phyloP scores from a whole-genome alignment of 805 yeast genomes.

The Helenozyma rhizophorensis region DNA sequence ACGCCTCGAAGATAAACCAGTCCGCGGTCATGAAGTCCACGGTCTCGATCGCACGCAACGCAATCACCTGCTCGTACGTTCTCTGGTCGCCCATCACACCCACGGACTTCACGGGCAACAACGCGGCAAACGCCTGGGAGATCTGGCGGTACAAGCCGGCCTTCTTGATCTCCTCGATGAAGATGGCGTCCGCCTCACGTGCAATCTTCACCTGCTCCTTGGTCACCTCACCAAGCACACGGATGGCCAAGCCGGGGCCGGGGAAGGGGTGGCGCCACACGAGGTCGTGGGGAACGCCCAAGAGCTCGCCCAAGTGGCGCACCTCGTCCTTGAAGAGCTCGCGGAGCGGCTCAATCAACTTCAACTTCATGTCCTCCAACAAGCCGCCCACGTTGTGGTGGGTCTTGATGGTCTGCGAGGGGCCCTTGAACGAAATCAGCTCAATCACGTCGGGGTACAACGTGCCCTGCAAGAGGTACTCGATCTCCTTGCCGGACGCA shows the following conservation, averaged over 20 bases:
- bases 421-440: constrained; percentile 98
- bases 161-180: constrained; percentile 90
- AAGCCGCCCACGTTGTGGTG: constrained; percentile 99
- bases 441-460: constrained; percentile 98
- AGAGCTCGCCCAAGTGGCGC: constrained; percentile 87
- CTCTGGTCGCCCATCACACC: constrained; percentile 99
- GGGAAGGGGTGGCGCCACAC: constrained; percentile 99
- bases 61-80: constrained; percentile 98
- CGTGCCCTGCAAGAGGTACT: constrained; percentile 93
- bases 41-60: constrained; percentile 96
- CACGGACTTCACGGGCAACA: constrained; percentile 95
- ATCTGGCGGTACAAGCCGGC: constrained; percentile 91
- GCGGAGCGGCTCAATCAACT: constrained; percentile 96
- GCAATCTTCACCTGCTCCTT: constrained; percentile 92
- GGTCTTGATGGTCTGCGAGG: constrained; percentile 98
- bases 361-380: constrained; percentile 95
- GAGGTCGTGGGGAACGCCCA: constrained; percentile 93
- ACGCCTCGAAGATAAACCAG: constrained; percentile 92
- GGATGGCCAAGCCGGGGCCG: constrained; percentile 99
- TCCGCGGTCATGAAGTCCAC: constrained; percentile 99
- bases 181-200: constrained; percentile 93
- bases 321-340: constrained; percentile 99
- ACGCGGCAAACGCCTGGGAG: constrained; percentile 96
- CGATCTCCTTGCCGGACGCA: constrained; percentile 82
- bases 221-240: constrained; percentile 96